Percentiles rank a stretch among this genome's conserved stretches.
Conservation (phyloP, 805 yeast genomes). For the Candida sithepensis region DNA sequence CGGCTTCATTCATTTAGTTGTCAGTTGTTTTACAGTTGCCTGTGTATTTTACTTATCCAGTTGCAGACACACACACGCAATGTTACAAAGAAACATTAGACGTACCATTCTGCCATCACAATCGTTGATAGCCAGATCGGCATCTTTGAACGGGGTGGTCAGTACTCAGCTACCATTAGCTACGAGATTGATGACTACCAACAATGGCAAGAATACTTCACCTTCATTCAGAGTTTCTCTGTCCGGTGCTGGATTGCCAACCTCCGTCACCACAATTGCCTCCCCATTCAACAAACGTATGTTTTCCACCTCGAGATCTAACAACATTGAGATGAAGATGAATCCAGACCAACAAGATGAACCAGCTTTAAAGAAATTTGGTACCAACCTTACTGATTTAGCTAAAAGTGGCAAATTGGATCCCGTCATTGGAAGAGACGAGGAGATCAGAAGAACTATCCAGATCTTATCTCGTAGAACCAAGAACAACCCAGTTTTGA, state of each 20-base stretch:
- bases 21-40: not conserved
- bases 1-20: not conserved
- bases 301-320: conserved; percentile 14
- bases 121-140: not conserved
- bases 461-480: conserved; percentile 91
- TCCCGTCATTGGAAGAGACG: conserved; percentile 96
- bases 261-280: not conserved
- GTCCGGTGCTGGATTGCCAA: not conserved
- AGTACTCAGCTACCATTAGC: not conserved
- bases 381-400: conserved; percentile 78
- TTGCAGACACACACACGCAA: not conserved
- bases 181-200: not conserved
- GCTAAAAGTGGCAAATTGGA: conserved; percentile 90
- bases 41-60: not conserved
- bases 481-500: conserved; percentile 90
- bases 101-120: not conserved
- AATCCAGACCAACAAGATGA: conserved; percentile 40
- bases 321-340: conserved; percentile 28
- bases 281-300: conserved; percentile 2
- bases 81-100: not conserved
- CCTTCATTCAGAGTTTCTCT: not conserved
- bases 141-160: not conserved
- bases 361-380: conserved; percentile 81
- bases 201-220: not conserved
- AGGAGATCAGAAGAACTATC: conserved; percentile 88